Evolutionary conservation across 495 filamentous ascomycete species (phyloP).

Genomic region (Thermochaetoides thermophila): DNA sequence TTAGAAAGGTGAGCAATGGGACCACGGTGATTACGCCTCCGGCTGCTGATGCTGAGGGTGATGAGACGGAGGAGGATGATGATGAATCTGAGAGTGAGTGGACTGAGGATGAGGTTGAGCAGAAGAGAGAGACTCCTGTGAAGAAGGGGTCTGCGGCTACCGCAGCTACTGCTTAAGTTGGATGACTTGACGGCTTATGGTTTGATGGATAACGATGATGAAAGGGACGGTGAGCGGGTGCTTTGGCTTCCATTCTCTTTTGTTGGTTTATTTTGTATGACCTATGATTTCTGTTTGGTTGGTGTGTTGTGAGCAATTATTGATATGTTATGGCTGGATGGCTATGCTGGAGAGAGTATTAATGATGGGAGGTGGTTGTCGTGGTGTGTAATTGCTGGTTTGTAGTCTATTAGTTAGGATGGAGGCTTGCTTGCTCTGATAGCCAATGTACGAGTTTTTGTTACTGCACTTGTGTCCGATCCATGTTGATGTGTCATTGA

Average conservation of each 20-base stretch:
- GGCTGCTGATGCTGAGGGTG: slow-evolving; percentile 9
- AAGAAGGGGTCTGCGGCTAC: slow-evolving; percentile 3
- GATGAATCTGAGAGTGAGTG: slow-evolving; percentile 23
- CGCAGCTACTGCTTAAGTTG: slow-evolving; percentile 3
- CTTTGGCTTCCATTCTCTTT: slow-evolving; percentile 5
- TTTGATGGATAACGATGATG: background rate
- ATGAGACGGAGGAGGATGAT: slow-evolving; percentile 4
- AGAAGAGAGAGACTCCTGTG: slow-evolving; percentile 9
- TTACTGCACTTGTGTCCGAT: too few species aligned
- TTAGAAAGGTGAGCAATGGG: slow-evolving; percentile 6
- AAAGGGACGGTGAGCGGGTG: background rate
- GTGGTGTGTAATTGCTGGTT: too few species aligned
- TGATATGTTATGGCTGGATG: slow-evolving; percentile 1
- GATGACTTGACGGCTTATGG: background rate
- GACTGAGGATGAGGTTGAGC: slow-evolving; percentile 8
- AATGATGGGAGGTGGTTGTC: too few species aligned
- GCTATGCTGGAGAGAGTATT: background rate
- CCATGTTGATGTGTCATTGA: too few species aligned
- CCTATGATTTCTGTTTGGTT: slow-evolving; percentile 2
- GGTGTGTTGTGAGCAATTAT: background rate
- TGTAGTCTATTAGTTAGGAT: too few species aligned
- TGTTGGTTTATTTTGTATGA: slow-evolving; percentile 3
- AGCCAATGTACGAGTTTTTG: too few species aligned
- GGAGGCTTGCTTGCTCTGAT: too few species aligned
- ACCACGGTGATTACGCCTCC: slow-evolving; percentile 46